Conservation (phyloP, 2,329 filamentous ascomycete genomes). For the Neofusicoccum sp. region DNA sequence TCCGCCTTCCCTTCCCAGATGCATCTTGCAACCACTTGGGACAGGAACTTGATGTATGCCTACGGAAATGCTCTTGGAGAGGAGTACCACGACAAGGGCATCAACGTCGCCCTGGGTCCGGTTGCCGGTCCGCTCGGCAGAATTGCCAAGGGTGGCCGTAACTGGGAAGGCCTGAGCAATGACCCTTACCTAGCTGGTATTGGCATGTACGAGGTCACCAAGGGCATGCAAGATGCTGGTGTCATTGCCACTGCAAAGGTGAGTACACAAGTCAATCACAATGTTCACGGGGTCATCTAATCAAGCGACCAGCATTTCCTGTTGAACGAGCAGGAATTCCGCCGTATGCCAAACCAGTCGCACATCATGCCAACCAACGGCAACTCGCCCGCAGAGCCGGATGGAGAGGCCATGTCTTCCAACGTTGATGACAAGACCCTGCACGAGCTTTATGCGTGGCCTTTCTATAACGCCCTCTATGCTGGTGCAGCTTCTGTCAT, state of each 20-base stretch:
- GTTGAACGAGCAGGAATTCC: slow-evolving; percentile 60
- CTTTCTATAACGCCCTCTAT: slow-evolving; percentile 60
- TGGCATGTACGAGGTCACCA: slow-evolving; percentile 49
- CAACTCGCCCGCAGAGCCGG: slow-evolving; percentile 44
- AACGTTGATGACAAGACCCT: slow-evolving; percentile 65
- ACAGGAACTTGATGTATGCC: slow-evolving; percentile 33
- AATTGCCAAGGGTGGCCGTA: slow-evolving; percentile 57
- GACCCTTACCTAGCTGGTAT: slow-evolving; percentile 64
- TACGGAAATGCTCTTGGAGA: slow-evolving; percentile 34
- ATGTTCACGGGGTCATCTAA: background rate
- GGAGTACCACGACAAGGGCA: slow-evolving; percentile 43
- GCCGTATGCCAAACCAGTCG: slow-evolving; percentile 37
- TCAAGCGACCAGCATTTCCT: slow-evolving; percentile 49
- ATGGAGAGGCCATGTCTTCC: slow-evolving; percentile 46
- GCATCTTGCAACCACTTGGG: slow-evolving; percentile 40
- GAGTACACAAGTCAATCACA: slow-evolving; percentile 33
- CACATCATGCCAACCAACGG: slow-evolving; percentile 28
- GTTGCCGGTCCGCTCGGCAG: slow-evolving; percentile 68
- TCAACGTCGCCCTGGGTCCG: slow-evolving; percentile 68
- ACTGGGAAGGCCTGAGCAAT: slow-evolving; percentile 70
- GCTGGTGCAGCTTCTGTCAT: slow-evolving; percentile 60
- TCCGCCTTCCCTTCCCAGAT: slow-evolving; percentile 32
- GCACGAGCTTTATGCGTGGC: slow-evolving; percentile 66
- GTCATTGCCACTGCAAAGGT: slow-evolving; percentile 58
- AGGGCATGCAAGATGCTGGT: slow-evolving; percentile 55